A percentile compares a stretch with the other conserved stretches of the same genome.
Conservation (phyloP, 2,329 filamentous ascomycete species). For the Aspergillus ruber region DNA sequence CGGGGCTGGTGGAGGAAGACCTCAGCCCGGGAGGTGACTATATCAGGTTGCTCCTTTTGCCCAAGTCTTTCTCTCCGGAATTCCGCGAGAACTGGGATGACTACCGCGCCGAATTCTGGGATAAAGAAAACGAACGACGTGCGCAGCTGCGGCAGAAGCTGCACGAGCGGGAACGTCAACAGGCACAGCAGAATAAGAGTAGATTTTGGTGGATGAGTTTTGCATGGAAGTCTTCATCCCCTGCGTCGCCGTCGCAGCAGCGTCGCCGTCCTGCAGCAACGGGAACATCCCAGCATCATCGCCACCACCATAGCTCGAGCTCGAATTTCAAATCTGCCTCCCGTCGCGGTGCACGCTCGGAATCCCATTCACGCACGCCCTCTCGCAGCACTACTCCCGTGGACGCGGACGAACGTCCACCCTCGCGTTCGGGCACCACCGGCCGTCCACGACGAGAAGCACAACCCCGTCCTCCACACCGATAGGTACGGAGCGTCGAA, state of each 20-base stretch:
- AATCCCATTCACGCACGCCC: constrained; percentile 36
- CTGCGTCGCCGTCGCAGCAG: constrained; percentile 20
- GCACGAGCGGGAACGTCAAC: constrained; percentile 59
- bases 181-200: constrained; percentile 61
- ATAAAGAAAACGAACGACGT: constrained; percentile 86
- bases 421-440: constrained; percentile 24
- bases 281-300: constrained; percentile 20
- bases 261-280: neutral
- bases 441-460: constrained; percentile 30
- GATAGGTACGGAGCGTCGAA: constrained; percentile 23
- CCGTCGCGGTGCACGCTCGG: constrained; percentile 30
- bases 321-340: constrained; percentile 20
- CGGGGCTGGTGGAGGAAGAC: constrained; percentile 71
- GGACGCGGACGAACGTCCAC: constrained; percentile 32
- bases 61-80: constrained; percentile 89
- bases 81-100: constrained; percentile 97
- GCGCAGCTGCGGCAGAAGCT: constrained; percentile 65
- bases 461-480: constrained; percentile 19
- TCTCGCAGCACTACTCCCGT: constrained; percentile 38
- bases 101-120: constrained; percentile 93
- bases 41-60: constrained; percentile 80
- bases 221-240: constrained; percentile 32
- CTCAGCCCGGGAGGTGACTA: constrained; percentile 84
- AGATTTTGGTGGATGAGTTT: constrained; percentile 82
- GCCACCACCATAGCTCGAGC: constrained; percentile 20